Conservation (phyloP, 176 grass and related monocot genomes). For the Cenchrus americanus region DNA sequence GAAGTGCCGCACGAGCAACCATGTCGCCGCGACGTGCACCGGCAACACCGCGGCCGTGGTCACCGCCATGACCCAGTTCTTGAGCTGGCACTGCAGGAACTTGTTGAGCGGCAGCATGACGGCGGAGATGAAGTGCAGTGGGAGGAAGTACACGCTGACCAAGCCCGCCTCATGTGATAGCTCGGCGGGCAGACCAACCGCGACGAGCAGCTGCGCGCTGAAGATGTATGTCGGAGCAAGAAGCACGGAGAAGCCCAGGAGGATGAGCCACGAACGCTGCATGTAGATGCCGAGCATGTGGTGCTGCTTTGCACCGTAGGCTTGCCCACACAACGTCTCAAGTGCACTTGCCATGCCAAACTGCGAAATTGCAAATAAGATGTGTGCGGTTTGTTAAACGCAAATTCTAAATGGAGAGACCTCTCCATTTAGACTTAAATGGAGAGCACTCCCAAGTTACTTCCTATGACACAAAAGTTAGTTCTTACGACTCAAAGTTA, state of each 20-base stretch:
- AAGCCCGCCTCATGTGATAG: slow-evolving; percentile 23
- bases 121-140: slow-evolving; percentile 34
- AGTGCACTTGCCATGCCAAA: slow-evolving; percentile 59
- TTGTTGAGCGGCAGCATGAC: slow-evolving; percentile 43
- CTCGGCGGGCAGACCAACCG: slow-evolving; percentile 42
- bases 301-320: slow-evolving; percentile 52
- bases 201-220: slow-evolving; percentile 1
- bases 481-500: too few relatives aligned
- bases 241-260: slow-evolving; percentile 35
- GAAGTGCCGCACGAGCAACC: slow-evolving; percentile 37
- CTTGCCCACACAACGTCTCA: slow-evolving; percentile 55
- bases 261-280: slow-evolving; percentile 59
- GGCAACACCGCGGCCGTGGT: background rate
- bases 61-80: slow-evolving; percentile 39
- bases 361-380: slow-evolving; percentile 3
- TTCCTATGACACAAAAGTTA: too few relatives aligned
- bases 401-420: too few relatives aligned
- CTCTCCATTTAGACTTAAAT: too few relatives aligned
- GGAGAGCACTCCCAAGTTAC: too few relatives aligned
- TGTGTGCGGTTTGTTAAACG: too few relatives aligned
- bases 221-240: slow-evolving; percentile 36
- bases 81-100: slow-evolving; percentile 54
- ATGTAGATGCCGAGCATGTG: slow-evolving; percentile 58
- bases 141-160: slow-evolving; percentile 45
- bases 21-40: slow-evolving; percentile 44